phyloP scores from a whole-genome alignment of 2,329 filamentous ascomycete genomes.

The Apiospora koreana region DNA sequence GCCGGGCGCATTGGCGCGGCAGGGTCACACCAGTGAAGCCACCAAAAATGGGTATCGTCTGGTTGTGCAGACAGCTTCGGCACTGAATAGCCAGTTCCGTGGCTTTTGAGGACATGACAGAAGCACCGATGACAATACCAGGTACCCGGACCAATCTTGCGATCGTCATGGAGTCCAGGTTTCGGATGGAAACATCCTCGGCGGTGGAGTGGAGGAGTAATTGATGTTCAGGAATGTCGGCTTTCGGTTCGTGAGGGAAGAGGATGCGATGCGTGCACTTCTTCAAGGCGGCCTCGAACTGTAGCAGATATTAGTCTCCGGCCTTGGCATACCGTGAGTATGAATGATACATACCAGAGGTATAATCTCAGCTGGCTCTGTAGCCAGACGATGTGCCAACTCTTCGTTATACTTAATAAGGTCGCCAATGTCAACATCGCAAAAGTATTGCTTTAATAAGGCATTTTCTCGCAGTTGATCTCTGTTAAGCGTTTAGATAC shows the following conservation, averaged over 20 bases:
- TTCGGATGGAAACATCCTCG: conserved; percentile 88
- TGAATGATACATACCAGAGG: conserved; percentile 66
- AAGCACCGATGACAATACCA: conserved; percentile 96
- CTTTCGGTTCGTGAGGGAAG: conserved; percentile 70
- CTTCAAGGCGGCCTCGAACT: conserved; percentile 91
- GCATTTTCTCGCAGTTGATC: conserved; percentile 96
- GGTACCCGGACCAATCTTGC: conserved; percentile 94
- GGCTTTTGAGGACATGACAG: conserved; percentile 94
- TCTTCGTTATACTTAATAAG: conserved; percentile 96
- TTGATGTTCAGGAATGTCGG: conserved; percentile 84
- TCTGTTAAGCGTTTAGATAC: conserved; percentile 48
- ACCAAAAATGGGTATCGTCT: conserved; percentile 72
- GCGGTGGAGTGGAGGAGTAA: conserved; percentile 91
- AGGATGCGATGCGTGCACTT: conserved; percentile 93
- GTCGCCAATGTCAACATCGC: conserved; percentile 94
- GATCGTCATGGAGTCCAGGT: conserved; percentile 89
- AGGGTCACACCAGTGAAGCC: conserved; percentile 88
- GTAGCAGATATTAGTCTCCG: neutral
- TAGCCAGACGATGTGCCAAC: conserved; percentile 84
- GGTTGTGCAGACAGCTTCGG: conserved; percentile 75
- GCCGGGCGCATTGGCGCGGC: conserved; percentile 73
- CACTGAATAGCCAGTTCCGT: conserved; percentile 86
- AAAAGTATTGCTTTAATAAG: conserved; percentile 89
- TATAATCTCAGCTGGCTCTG: conserved; percentile 89
- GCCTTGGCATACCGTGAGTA: neutral